phyloP scores from a whole-genome alignment of 2,329 filamentous ascomycete genomes.

The Huntiella omanensis region DNA sequence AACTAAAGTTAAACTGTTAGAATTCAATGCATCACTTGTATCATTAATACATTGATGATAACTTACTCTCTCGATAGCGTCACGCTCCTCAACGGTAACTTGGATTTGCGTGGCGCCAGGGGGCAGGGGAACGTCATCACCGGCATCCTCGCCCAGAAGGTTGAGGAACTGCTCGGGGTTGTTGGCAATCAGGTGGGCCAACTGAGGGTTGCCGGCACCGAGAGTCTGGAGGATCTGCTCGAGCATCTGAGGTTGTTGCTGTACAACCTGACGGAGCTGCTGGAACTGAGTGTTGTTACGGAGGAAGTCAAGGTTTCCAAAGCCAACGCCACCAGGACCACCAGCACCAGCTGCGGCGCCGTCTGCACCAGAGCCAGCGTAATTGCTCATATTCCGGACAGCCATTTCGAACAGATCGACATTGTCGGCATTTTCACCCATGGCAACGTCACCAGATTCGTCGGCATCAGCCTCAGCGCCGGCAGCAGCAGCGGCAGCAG shows the following conservation, averaged over 20 bases:
- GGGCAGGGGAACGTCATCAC: constrained; percentile 67
- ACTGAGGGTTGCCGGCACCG: constrained; percentile 80
- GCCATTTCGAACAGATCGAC: constrained; percentile 90
- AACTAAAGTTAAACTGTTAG: constrained; percentile 32
- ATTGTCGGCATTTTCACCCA: constrained; percentile 37
- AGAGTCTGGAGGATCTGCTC: constrained; percentile 96
- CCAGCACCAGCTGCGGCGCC: constrained; percentile 31
- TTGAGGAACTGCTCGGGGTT: constrained; percentile 89
- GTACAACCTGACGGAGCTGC: constrained; percentile 88
- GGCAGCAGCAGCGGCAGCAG: constrained; percentile 22
- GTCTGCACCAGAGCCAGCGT: neutral
- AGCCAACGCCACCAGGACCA: constrained; percentile 30
- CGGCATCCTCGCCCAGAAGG: constrained; percentile 70
- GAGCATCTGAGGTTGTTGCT: constrained; percentile 95
- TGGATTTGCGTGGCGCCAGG: constrained; percentile 77
- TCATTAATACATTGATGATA: neutral
- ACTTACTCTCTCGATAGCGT: constrained; percentile 81
- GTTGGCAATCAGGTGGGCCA: constrained; percentile 77
- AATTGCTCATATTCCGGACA: constrained; percentile 38
- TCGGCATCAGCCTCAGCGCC: constrained; percentile 23
- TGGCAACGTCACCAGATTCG: constrained; percentile 20
- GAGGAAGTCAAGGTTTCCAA: constrained; percentile 79
- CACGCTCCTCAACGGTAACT: constrained; percentile 89
- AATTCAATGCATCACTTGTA: neutral
- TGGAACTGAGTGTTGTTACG: constrained; percentile 95